These are phyloP conservation scores for Tothia fuscella DNA, from an alignment of 2,329 filamentous ascomycete genomes.

Conservation along the genomic window DNA sequence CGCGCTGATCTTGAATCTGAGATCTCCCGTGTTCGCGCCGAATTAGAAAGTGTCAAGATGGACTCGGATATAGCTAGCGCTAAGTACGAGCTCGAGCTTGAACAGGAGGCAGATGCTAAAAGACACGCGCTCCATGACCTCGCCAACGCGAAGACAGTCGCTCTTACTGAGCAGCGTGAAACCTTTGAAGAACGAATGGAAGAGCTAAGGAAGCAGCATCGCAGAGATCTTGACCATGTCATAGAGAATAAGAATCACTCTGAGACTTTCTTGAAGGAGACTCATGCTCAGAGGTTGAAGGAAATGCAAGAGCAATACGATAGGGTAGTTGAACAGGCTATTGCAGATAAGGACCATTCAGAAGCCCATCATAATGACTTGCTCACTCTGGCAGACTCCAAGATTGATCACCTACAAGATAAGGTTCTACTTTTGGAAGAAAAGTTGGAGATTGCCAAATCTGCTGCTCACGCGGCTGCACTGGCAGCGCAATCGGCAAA, in stretches of 20 bases:
- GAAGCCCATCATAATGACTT: conserved; percentile 73
- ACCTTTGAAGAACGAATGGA: conserved; percentile 36
- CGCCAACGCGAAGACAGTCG: conserved; percentile 39
- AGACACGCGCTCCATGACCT: conserved; percentile 45
- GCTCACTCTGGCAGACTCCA: conserved; percentile 70
- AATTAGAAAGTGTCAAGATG: conserved; percentile 65
- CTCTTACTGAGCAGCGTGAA: conserved; percentile 41
- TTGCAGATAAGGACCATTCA: conserved; percentile 69
- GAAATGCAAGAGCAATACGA: conserved; percentile 37
- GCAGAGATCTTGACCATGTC: conserved; percentile 19
- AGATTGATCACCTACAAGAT: conserved; percentile 75
- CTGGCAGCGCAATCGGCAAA: conserved; percentile 45
- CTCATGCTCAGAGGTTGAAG: conserved; percentile 10
- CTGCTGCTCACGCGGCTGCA: conserved; percentile 72
- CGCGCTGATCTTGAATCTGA: conserved; percentile 74
- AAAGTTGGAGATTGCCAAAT: conserved; percentile 78
- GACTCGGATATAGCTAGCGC: conserved; percentile 73
- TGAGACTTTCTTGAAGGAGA: conserved; percentile 8
- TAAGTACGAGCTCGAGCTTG: conserved; percentile 70
- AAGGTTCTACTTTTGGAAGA: conserved; percentile 77
- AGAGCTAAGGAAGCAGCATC: conserved; percentile 54
- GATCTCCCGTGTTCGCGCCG: conserved; percentile 55
- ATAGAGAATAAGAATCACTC: conserved; percentile 8
- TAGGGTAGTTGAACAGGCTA: conserved; percentile 52
- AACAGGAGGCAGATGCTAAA: conserved; percentile 64